Base-by-base conservation (phyloP, 2,329 filamentous ascomycete genomes). In the Fusarium oxysporum region DNA sequence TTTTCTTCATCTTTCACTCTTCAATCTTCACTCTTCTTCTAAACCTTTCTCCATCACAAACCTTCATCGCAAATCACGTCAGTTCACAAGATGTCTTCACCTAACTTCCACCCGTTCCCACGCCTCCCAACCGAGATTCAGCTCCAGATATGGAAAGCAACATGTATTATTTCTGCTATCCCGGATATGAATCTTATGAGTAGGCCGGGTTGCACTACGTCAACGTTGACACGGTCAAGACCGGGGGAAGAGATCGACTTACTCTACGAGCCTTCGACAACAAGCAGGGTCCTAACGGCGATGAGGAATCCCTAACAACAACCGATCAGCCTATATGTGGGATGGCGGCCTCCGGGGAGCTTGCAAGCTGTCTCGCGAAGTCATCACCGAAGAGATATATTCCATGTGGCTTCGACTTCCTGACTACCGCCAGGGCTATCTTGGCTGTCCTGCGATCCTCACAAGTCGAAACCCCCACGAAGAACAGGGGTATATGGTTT, bases 341-440 rank as follows among this genome's bases (percentile, higher is more conserved):
- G 30, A 33, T 32, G 47, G 21, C 14, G 47, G 47, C 14, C 30
- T 50, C 3, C 33, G 30, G 47, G 8, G 14, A 6, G 47, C 47
- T 13, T 33, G 13, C 10, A 32, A 23, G 17, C 47, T 33, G 13
- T 23, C 47, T 4, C 14, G 21, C 1, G 25, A 30, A 7, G 6
- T 21, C 13, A 47, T n/a, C 19, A 47, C 6, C 0, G 6, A 47
- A 10, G 9, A 47, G 28, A 17, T 9, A 11, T 6, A 11, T 17
- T 14, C n/a, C n/a, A 23, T n/a, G 7, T 13, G 4, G 23, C 19
- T 10, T 11, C 28, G 4, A 10, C 25, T 30, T 30, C 1, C 17
- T 5, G 19, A 14, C 5, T 19, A 13, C 11, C 1, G 11, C 8
- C 2, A 30, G 4, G 2, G 3, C 13, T 7, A 5, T 7, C 5